Base-by-base conservation (phyloP, 495 filamentous ascomycete species). In the Pseudoneurospora amorphoporcata region DNA sequence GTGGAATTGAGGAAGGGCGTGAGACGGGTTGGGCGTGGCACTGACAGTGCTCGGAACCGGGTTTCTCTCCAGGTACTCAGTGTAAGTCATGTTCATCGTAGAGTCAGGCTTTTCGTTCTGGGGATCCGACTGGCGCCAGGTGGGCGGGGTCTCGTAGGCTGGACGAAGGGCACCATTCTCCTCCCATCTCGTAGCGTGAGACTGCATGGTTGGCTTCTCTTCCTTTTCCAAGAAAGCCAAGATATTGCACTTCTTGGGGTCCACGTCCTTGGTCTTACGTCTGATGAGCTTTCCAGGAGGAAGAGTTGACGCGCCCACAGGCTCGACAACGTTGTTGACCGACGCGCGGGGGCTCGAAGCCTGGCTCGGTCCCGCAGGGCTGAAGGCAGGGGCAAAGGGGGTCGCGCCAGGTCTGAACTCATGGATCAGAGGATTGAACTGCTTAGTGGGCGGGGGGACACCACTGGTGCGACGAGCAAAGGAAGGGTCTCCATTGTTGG, bases 361-460 rank as follows among this genome's bases (percentile, higher is more conserved):
- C 72, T 83, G 84, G 75, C 88, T 90, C 68, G 85, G 86, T 73
- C 85, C 87, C 75, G 85, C 87, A n/a, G 93, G 94, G 73, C 87
- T 92, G 81, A 97, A 97, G 0, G 90, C 84, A 61, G 84, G 89
- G 4, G 93, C 93, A 45, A 91, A 89, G 3, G 53, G 53, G 6
- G 53, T 65, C 9, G 92, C 88, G 76, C 90, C 94, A 4, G 93
- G 93, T 74, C 90, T 88, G 82, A 97, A 97, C 76, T 96, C 94
- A 76, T 89, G 86, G 39, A 91, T 94, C 69, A 89, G 90, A 2
- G 92, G 93, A 75, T 97, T 96, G 82, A 97, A 88, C 79, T 92
- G 91, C 29, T 65, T 65, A 16, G 53, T 17, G 37, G 85, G 85
- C 38, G 75, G 80, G 17, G 81, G 76, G 10, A 81, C 78, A 35